Evolutionary conservation across 129 eudicot species (phyloP).

Genomic region (Oenanthe sinensis): DNA sequence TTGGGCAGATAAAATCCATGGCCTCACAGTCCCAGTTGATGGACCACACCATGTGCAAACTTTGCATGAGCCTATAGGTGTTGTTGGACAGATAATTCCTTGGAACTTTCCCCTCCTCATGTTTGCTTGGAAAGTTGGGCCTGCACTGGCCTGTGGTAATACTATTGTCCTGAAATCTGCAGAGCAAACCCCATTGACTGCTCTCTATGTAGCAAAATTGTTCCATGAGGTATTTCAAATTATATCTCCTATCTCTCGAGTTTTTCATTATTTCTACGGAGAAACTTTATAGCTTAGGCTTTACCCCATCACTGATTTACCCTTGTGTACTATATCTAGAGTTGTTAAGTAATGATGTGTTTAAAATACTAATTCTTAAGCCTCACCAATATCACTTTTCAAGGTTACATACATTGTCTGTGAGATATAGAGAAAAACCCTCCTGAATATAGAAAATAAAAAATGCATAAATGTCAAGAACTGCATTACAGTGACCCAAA

Average conservation of each 20-base stretch:
- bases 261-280: neutral
- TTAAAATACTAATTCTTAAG: neutral
- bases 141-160: constrained; percentile 25
- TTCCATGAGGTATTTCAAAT: constrained; percentile 16
- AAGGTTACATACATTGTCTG: neutral
- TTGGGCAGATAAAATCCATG: constrained; percentile 30
- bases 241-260: neutral
- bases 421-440: neutral
- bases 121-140: constrained; percentile 33
- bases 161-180: constrained; percentile 24
- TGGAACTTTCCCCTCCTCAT: constrained; percentile 28
- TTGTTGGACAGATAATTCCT: constrained; percentile 23
- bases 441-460: neutral
- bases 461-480: neutral
- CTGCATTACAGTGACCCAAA: neutral
- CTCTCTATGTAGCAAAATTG: constrained; percentile 21
- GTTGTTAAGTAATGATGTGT: neutral
- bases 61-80: constrained; percentile 25
- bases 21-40: constrained; percentile 25
- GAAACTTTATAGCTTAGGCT: neutral
- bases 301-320: neutral
- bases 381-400: neutral
- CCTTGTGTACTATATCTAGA: neutral
- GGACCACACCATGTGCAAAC: constrained; percentile 21
- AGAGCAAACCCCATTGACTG: constrained; percentile 27